Conservation (phyloP, 805 yeast species). For the Monosporozyma yasuniensis region DNA sequence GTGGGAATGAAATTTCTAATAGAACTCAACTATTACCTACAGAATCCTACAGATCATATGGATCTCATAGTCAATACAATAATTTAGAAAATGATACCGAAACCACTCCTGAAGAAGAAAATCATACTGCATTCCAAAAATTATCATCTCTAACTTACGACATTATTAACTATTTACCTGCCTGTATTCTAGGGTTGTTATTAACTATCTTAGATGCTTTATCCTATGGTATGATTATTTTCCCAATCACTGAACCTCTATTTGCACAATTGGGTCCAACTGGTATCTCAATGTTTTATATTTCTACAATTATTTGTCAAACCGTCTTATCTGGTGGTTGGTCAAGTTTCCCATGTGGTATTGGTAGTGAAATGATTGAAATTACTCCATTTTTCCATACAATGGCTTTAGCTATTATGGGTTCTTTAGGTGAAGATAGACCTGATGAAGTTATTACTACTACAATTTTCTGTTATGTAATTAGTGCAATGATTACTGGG, state of each 20-base stretch:
- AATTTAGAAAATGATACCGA: background rate
- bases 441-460: conserved; percentile 67
- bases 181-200: conserved; percentile 76
- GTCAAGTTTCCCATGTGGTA: conserved; percentile 80
- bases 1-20: background rate
- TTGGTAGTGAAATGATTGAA: conserved; percentile 97
- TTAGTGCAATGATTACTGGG: conserved; percentile 83
- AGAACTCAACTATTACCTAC: background rate
- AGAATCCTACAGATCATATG: background rate
- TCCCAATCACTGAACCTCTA: conserved; percentile 76
- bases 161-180: conserved; percentile 41
- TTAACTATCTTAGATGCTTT: conserved; percentile 86
- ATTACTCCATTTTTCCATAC: conserved; percentile 97
- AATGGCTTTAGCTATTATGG: conserved; percentile 71
- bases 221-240: conserved; percentile 95
- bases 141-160: conserved; percentile 4
- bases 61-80: background rate
- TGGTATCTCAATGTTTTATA: conserved; percentile 89
- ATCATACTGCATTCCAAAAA: background rate
- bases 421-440: conserved; percentile 33
- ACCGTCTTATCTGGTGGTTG: conserved; percentile 84
- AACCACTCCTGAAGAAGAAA: background rate
- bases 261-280: conserved; percentile 76
- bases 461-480: conserved; percentile 74
- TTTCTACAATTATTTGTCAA: conserved; percentile 85